A percentile compares a stretch with the other conserved stretches of the same genome.
phyloP scores from a whole-genome alignment of 768 basidiomycete species.

The Podaxis sp. region DNA sequence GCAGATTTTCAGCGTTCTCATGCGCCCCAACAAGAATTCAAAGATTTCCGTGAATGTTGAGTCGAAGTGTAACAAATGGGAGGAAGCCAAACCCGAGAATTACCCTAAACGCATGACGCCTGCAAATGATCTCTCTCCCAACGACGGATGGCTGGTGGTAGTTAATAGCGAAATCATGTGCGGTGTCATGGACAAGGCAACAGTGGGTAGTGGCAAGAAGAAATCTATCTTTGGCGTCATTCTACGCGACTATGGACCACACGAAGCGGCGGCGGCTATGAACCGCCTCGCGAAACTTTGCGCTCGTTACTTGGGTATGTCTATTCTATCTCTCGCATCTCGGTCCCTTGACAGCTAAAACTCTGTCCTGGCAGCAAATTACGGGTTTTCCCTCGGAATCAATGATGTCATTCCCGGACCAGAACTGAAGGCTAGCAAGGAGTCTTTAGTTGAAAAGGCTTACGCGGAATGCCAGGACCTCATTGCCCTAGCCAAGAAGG shows the following conservation, averaged over 20 bases:
- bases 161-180: conserved; percentile 99
- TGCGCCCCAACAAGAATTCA: conserved; percentile 85
- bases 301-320: conserved; percentile 85
- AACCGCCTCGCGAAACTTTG: conserved; percentile 93
- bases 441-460: conserved; percentile 79
- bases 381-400: conserved; percentile 96
- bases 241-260: conserved; percentile 91
- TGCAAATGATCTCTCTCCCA: conserved; percentile 84
- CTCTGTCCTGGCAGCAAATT: conserved; percentile 62
- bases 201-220: conserved; percentile 97
- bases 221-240: conserved; percentile 99
- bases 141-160: conserved; percentile 96
- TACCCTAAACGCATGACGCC: conserved; percentile 60
- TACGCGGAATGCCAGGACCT: conserved; percentile 84
- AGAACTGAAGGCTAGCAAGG: conserved; percentile 74
- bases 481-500: conserved; percentile 87
- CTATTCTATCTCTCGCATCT: not conserved
- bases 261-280: conserved; percentile 95
- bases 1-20: conserved; percentile 95
- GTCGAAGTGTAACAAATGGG: conserved; percentile 88
- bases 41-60: conserved; percentile 92
- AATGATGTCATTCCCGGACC: conserved; percentile 98
- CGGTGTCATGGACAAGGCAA: conserved; percentile 98
- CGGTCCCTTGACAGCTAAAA: not conserved
- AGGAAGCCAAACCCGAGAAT: conserved; percentile 61